A percentile compares a stretch with the other conserved stretches of the same genome.
Conservation (phyloP, 108 stramenopile species). For the Stephanodiscus minutulus region DNA sequence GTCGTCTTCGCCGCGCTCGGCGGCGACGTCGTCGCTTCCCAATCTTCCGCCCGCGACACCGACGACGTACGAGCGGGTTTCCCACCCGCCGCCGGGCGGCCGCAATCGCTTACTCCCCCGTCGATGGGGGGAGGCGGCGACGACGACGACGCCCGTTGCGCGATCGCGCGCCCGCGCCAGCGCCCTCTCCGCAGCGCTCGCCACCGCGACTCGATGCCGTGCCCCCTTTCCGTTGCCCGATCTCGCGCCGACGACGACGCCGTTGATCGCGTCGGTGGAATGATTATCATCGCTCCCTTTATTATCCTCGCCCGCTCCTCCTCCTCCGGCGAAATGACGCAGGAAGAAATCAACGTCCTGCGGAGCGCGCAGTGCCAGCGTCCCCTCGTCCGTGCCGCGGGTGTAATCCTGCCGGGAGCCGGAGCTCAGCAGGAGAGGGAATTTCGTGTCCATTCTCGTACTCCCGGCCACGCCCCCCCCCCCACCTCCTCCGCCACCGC, state of each 20-base stretch:
- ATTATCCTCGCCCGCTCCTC: not conserved
- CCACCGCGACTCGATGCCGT: not conserved
- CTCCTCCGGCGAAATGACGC: conserved; percentile 38
- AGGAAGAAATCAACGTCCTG: conserved; percentile 59
- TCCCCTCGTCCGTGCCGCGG: conserved; percentile 55
- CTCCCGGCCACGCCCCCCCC: not conserved
- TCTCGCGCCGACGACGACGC: conserved; percentile 15
- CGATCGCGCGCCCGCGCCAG: conserved; percentile 33
- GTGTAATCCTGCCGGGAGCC: conserved; percentile 60
- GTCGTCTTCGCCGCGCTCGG: conserved; percentile 4
- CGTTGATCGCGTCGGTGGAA: conserved; percentile 11
- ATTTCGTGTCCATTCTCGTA: conserved; percentile 17
- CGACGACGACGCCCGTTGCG: conserved; percentile 17
- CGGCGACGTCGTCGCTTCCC: conserved; percentile 3
- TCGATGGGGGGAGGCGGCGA: not conserved
- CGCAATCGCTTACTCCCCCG: conserved; percentile 10
- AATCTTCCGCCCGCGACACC: not conserved
- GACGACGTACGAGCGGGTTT: conserved; percentile 4
- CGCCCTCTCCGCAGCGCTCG: conserved; percentile 35
- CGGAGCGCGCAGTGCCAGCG: conserved; percentile 59
- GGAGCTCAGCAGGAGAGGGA: conserved; percentile 63
- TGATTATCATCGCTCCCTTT: not conserved
- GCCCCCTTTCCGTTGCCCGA: conserved; percentile 23
- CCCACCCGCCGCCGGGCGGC: not conserved
- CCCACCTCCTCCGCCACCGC: not conserved